A percentile compares a stretch with the other conserved stretches of the same genome.
Conservation (phyloP, 306 rosid species). For the Castanopsis chinensis region DNA sequence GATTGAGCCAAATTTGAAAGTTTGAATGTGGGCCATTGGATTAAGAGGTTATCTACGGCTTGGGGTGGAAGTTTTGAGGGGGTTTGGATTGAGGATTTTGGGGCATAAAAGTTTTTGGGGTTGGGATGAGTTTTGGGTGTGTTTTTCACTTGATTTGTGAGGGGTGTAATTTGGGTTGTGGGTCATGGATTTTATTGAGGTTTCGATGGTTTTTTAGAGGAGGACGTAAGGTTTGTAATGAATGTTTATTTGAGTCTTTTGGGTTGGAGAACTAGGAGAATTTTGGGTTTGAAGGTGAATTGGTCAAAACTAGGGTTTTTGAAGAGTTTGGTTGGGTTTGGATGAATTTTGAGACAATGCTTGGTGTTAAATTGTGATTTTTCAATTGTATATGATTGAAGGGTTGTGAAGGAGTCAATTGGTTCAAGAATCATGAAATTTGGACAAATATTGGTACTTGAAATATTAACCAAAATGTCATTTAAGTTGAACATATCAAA, state of each 20-base stretch:
- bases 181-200: not conserved
- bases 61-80: not conserved
- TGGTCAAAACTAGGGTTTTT: constrained; percentile 11
- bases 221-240: constrained; percentile 14
- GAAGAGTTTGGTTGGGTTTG: not conserved
- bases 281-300: not conserved
- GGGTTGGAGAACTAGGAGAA: not conserved
- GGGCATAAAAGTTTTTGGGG: not conserved
- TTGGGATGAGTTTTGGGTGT: constrained; percentile 6
- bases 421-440: not conserved
- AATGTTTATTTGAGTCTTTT: not conserved
- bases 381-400: not conserved
- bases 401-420: not conserved
- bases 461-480: not conserved
- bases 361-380: not conserved
- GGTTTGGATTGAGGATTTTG: not conserved
- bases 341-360: not conserved
- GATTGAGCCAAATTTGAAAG: not conserved
- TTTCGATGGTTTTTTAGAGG: not conserved
- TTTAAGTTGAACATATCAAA: constrained; percentile 11
- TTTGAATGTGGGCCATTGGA: constrained; percentile 34
- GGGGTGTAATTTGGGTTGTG: not conserved
- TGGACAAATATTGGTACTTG: not conserved
- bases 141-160: constrained; percentile 30
- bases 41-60: constrained; percentile 20